A percentile compares a stretch with the other conserved stretches of the same genome.
Evolutionary conservation across 208 protist genomes (phyloP).

Genomic region (Eutreptiella sp.): DNA sequence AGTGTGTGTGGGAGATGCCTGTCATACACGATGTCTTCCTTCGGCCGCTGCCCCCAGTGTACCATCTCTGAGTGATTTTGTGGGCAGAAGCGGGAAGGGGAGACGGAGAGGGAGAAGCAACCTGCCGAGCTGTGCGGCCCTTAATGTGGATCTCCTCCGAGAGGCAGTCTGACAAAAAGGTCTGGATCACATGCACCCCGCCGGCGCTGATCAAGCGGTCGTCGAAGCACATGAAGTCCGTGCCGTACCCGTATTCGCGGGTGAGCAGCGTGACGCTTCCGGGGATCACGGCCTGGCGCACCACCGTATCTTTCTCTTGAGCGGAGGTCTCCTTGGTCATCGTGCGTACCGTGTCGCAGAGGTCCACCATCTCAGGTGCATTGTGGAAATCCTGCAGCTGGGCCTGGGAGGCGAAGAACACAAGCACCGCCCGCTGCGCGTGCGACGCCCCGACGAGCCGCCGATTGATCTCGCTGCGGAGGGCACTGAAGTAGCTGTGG

Average conservation of each 20-base stretch:
- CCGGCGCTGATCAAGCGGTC: slow-evolving; percentile 12
- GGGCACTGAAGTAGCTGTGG: not conserved
- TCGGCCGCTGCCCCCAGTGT: no score
- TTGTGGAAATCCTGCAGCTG: slow-evolving; percentile 25
- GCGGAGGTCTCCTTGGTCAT: slow-evolving; percentile 24
- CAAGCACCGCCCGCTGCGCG: slow-evolving; percentile 31
- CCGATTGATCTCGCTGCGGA: slow-evolving; percentile 11
- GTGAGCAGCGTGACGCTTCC: slow-evolving; percentile 27
- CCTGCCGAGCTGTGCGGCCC: slow-evolving; percentile 19
- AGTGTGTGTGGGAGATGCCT: no score
- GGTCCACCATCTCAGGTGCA: not conserved
- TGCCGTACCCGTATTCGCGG: slow-evolving; percentile 24
- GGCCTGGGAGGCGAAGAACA: slow-evolving; percentile 28
- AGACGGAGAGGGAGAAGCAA: slow-evolving; percentile 6
- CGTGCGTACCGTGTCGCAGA: not conserved
- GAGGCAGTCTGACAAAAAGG: slow-evolving; percentile 5
- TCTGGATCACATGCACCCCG: slow-evolving; percentile 28
- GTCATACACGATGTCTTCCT: no score
- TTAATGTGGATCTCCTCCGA: slow-evolving; percentile 31
- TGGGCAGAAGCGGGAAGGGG: no score
- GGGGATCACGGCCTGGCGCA: slow-evolving; percentile 1
- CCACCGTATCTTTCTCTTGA: slow-evolving; percentile 25
- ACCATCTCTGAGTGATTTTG: no score
- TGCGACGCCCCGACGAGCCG: not conserved
- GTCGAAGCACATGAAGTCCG: slow-evolving; percentile 31